Percentiles rank a stretch among this genome's conserved stretches.
Conservation (phyloP, 2,329 filamentous ascomycete genomes). For the Trichoderma sp. region DNA sequence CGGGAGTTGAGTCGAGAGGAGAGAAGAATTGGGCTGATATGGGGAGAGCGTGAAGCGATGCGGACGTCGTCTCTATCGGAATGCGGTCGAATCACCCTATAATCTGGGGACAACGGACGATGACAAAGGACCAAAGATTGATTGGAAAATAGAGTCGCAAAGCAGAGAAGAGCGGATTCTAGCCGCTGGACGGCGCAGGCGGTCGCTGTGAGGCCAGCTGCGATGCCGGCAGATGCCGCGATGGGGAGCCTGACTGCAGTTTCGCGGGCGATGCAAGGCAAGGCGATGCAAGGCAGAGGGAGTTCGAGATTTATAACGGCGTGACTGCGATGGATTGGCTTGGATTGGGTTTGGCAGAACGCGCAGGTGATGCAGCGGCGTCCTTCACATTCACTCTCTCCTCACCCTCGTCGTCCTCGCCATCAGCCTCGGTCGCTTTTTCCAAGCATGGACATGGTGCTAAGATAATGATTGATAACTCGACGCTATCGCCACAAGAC, state of each 20-base stretch:
- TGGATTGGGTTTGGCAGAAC: not conserved
- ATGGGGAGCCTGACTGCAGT: not conserved
- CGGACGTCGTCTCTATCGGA: not conserved
- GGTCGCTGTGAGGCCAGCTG: not conserved
- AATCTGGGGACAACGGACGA: not conserved
- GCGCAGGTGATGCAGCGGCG: not conserved
- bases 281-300: not conserved
- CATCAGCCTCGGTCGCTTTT: slow-evolving; percentile 16
- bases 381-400: slow-evolving; percentile 18
- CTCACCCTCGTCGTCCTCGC: slow-evolving; percentile 18
- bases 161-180: not conserved
- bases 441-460: not conserved
- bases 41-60: not conserved
- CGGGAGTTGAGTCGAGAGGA: not conserved
- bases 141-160: not conserved
- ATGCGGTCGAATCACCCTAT: not conserved
- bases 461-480: not conserved
- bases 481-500: slow-evolving; percentile 8
- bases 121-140: not conserved
- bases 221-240: slow-evolving; percentile 1
- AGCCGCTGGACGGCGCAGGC: not conserved
- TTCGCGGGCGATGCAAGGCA: not conserved
- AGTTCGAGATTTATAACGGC: not conserved
- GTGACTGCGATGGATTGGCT: not conserved
- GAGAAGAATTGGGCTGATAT: not conserved